Conservation (phyloP, 306 rosid species). For the Lathyrus tuberosus region DNA sequence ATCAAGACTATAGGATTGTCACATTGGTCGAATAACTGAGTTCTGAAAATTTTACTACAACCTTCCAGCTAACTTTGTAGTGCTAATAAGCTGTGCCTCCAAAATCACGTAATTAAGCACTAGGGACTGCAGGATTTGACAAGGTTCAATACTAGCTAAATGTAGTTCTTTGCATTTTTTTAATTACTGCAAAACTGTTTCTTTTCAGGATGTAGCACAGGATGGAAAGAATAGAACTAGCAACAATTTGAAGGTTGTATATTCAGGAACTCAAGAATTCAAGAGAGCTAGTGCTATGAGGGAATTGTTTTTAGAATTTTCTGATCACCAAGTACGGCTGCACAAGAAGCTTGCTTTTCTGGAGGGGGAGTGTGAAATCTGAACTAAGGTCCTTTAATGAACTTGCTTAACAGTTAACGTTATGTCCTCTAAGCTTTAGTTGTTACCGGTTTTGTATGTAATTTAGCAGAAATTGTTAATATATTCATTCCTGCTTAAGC, state of each 20-base stretch:
- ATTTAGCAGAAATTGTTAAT: conserved; percentile 4
- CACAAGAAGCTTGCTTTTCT: conserved; percentile 52
- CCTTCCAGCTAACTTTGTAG: conserved; percentile 1
- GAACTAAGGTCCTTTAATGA: conserved; percentile 6
- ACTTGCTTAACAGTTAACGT: conserved; percentile 7
- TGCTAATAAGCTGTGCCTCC: conserved; percentile 20
- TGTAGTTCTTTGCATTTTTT: background rate
- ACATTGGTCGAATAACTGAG: background rate
- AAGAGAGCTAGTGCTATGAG: conserved; percentile 46
- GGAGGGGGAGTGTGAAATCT: conserved; percentile 45
- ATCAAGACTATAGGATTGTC: background rate
- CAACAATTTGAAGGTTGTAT: conserved; percentile 52
- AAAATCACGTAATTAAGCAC: background rate
- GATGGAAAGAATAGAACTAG: conserved; percentile 14
- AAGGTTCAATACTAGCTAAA: background rate
- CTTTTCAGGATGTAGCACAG: conserved; percentile 40
- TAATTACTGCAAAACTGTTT: conserved; percentile 13
- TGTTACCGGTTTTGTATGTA: conserved; percentile 8
- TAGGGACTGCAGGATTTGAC: background rate
- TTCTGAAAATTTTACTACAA: conserved; percentile 15
- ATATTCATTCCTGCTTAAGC: background rate
- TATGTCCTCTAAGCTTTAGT: background rate
- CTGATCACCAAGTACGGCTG: conserved; percentile 48
- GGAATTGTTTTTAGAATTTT: conserved; percentile 52
- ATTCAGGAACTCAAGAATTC: conserved; percentile 51